These are phyloP conservation scores for Leptographium lundbergii DNA, from an alignment of 2,329 filamentous ascomycete species.

Conservation along the genomic window DNA sequence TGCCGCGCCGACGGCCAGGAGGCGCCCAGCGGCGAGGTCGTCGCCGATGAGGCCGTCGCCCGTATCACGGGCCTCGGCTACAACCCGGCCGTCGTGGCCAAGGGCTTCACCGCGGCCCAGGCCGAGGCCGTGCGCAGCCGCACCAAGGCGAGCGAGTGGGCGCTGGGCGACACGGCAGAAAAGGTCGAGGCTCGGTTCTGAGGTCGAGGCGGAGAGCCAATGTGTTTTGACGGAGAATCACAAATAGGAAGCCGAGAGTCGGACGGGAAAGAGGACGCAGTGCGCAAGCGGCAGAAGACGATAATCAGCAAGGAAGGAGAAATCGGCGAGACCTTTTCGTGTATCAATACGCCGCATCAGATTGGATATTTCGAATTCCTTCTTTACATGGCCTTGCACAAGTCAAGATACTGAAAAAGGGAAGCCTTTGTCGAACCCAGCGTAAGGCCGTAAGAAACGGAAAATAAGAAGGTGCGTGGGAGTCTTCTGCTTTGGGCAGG, in stretches of 20 bases:
- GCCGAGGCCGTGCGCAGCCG: constrained; percentile 59
- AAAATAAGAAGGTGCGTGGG: no score
- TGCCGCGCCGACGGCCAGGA: constrained; percentile 64
- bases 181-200: constrained; percentile 47
- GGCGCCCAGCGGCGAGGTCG: constrained; percentile 28
- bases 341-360: no score
- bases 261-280: neutral
- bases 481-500: no score
- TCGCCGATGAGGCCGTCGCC: constrained; percentile 53
- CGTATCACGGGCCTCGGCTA: constrained; percentile 64
- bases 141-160: constrained; percentile 54
- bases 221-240: neutral
- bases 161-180: constrained; percentile 59
- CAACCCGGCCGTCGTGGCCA: constrained; percentile 82
- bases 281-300: neutral
- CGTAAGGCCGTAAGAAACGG: no score
- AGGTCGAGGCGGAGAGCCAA: neutral
- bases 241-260: neutral
- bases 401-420: no score
- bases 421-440: no score
- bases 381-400: no score
- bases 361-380: no score
- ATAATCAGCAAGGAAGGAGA: neutral
- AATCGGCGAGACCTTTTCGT: neutral
- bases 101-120: constrained; percentile 74